phyloP scores from a whole-genome alignment of 176 grass and related monocot genomes.

The Rhynchospora tenuis region DNA sequence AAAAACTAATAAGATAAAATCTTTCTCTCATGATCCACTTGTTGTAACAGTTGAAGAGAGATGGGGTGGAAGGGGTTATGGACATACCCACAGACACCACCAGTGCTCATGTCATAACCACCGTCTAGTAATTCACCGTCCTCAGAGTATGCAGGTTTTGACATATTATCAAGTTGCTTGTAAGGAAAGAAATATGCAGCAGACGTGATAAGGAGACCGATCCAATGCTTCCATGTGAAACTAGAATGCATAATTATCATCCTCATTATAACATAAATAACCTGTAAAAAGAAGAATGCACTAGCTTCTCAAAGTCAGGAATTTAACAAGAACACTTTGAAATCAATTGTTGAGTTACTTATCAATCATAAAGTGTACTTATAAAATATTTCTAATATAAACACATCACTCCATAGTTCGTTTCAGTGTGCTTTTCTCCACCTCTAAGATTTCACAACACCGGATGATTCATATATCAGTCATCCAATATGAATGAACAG shows the following conservation, averaged over 20 bases:
- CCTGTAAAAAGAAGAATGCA: slow-evolving; percentile 27
- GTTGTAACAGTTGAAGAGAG: background rate
- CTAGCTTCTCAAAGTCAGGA: background rate
- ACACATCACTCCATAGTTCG: background rate
- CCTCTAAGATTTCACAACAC: background rate
- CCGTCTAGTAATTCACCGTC: slow-evolving; percentile 64
- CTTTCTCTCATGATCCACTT: background rate
- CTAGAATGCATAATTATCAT: slow-evolving; percentile 81
- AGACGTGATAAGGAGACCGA: slow-evolving; percentile 75
- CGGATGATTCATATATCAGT: background rate
- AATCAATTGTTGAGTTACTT: background rate
- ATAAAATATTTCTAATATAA: background rate
- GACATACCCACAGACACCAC: slow-evolving; percentile 74
- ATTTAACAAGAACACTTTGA: background rate
- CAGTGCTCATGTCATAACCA: slow-evolving; percentile 72
- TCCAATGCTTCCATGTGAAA: slow-evolving; percentile 97
- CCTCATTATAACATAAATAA: slow-evolving; percentile 69
- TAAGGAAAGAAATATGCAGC: slow-evolving; percentile 68
- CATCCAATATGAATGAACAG: too few relatives aligned
- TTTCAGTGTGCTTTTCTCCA: background rate
- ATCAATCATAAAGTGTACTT: background rate
- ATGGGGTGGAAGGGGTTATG: background rate
- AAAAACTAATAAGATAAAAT: background rate
- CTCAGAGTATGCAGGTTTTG: slow-evolving; percentile 54
- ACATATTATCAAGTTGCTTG: slow-evolving; percentile 86